Conservation (phyloP, 2,329 filamentous ascomycete genomes). For the Verticillium longisporum region DNA sequence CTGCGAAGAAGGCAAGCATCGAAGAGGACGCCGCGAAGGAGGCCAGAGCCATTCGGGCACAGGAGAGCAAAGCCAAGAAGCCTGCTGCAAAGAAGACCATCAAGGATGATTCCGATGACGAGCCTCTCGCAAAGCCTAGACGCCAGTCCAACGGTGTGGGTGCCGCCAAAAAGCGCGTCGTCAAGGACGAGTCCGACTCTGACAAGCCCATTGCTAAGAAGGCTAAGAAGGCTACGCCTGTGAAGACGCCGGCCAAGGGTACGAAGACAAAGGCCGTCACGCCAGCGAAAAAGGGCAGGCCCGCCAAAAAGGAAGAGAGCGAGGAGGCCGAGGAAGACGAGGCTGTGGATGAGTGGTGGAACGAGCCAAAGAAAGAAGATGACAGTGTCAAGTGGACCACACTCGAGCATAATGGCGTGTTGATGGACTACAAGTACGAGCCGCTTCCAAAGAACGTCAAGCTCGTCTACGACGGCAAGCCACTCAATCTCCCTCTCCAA, state of each 20-base stretch:
- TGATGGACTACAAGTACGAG: constrained; percentile 89
- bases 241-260: constrained; percentile 20
- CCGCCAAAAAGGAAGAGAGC: constrained; percentile 54
- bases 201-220: constrained; percentile 59
- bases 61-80: constrained; percentile 48
- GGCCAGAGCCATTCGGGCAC: constrained; percentile 47
- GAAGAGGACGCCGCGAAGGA: constrained; percentile 69
- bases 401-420: constrained; percentile 89
- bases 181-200: constrained; percentile 70
- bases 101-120: constrained; percentile 58
- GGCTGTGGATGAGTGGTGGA: constrained; percentile 90
- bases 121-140: constrained; percentile 52
- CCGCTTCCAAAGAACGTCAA: constrained; percentile 80
- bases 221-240: constrained; percentile 29
- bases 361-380: constrained; percentile 80
- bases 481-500: constrained; percentile 73
- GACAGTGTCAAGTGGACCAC: constrained; percentile 94
- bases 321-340: constrained; percentile 64
- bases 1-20: constrained; percentile 76
- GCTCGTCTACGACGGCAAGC: constrained; percentile 76
- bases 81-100: constrained; percentile 41
- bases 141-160: constrained; percentile 46
- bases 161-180: constrained; percentile 60
- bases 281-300: constrained; percentile 41
- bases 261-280: constrained; percentile 33